Conservation (phyloP, 2,329 filamentous ascomycete species). For the Penicillium sp. region DNA sequence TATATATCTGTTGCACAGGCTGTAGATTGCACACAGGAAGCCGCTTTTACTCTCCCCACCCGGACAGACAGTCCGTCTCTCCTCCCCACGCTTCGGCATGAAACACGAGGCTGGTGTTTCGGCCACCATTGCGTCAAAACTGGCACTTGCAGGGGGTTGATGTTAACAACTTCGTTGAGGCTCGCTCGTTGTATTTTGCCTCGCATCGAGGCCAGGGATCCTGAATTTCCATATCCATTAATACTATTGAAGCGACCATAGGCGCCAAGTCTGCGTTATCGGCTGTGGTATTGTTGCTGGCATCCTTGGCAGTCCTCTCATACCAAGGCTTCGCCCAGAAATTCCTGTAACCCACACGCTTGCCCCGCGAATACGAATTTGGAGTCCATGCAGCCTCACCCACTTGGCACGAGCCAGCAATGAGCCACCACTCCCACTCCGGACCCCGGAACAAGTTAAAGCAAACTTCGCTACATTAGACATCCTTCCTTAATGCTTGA, state of each 20-base stretch:
- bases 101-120: neutral
- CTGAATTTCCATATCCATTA: neutral
- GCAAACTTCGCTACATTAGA: conserved; percentile 46
- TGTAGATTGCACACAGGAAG: neutral
- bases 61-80: neutral
- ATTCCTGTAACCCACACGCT: conserved; percentile 7
- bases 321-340: conserved; percentile 10
- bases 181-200: neutral
- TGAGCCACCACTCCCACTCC: neutral
- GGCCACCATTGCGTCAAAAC: neutral
- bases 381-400: conserved; percentile 2
- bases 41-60: neutral
- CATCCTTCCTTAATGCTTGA: conserved; percentile 56
- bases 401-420: neutral
- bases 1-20: conserved; percentile 4
- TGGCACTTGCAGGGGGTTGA: neutral
- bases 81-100: conserved; percentile 10
- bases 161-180: neutral
- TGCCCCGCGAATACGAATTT: conserved; percentile 4
- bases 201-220: neutral
- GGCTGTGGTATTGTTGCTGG: conserved; percentile 1
- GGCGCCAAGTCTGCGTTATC: conserved; percentile 13
- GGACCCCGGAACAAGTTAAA: conserved; percentile 13
- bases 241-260: conserved; percentile 3
- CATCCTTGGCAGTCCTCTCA: conserved; percentile 2